Evolutionary conservation across 176 grass and related monocot species (phyloP).

Genomic region (Oryza longistaminata): DNA sequence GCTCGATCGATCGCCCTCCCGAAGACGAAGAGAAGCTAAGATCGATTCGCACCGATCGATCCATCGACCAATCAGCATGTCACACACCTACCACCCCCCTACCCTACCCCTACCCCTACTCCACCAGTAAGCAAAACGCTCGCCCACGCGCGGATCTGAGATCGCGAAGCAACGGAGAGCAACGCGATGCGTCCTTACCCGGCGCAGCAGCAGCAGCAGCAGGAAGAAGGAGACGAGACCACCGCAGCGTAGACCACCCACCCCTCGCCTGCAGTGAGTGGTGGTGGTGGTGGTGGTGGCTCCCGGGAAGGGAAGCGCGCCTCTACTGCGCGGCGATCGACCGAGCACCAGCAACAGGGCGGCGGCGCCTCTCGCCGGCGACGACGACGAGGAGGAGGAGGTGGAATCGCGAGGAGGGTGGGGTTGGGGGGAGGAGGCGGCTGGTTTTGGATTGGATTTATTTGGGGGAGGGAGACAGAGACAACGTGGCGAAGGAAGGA

Average conservation of each 20-base stretch:
- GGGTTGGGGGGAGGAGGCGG: too few species aligned
- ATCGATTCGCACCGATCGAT: background rate
- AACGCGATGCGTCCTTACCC: slow-evolving; percentile 5
- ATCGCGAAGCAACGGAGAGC: background rate
- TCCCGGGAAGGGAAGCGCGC: too few species aligned
- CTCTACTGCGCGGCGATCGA: too few species aligned
- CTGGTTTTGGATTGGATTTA: too few species aligned
- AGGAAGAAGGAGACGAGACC: background rate
- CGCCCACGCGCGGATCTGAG: slow-evolving; percentile 5
- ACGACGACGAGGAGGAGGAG: too few species aligned
- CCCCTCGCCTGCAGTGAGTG: too few species aligned
- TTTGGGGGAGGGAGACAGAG: too few species aligned
- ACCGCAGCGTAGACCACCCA: background rate
- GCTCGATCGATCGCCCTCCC: background rate
- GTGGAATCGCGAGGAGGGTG: too few species aligned
- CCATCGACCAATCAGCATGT: background rate
- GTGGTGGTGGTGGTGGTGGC: too few species aligned
- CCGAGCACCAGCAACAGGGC: too few species aligned
- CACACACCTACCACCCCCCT: background rate
- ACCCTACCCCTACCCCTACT: background rate
- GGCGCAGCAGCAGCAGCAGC: background rate
- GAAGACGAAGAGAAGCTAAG: background rate
- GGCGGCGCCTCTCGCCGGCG: too few species aligned
- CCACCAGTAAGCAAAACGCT: background rate
- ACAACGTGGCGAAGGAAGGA: too few species aligned